Base-by-base conservation (phyloP, 805 yeast species). In the Suhomyces prunicola region DNA sequence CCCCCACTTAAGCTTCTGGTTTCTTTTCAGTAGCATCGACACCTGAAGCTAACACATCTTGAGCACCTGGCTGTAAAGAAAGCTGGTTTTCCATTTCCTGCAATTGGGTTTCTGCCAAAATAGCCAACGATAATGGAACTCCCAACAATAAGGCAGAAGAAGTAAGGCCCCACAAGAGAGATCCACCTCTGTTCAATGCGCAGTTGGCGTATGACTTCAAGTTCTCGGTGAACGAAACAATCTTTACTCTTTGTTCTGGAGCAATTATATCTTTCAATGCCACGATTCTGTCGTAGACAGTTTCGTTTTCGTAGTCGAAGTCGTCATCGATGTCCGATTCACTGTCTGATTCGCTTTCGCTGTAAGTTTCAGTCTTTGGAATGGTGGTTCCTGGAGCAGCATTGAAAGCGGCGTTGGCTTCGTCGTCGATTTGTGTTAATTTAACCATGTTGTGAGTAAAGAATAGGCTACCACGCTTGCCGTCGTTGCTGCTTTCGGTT, bases 231-330 rank as follows among this genome's bases (percentile, higher is more conserved):
- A 82, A 71, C 44, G 77, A 69, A 55, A 71, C 59, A 61, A 75
- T 62, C 42, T 65, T 67, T 48, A 68, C 68, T 77, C 98, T 87
- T 70, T 88, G 91, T 61, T 81, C 81, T 61, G 97, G 97, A 46
- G 97, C 90, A 49, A 94, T 77, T 51, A 93, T 88, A 69, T 94
- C 97, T 72, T 86, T 90, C 64, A 94, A 82, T 48, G 99, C 99
- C 57, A 83, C 83, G 58, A 94, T 71, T 82, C 99, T 88, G 63
- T 94, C 98, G 55, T 78, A 72, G 15, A 94, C 60, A 31, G 97
- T 86, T 78, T 94, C 99, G 66, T 86, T 83, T 65, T 85, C 88
- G 54, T 77, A 63, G 68, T 88, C 90, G 59, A 83, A 89, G 61
- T 88, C 96, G 57, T 85, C 90, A 54, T 85, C 86, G 51, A 70